Base-by-base conservation (phyloP, 495 filamentous ascomycete species). In the Xanthoparmelia taractica region DNA sequence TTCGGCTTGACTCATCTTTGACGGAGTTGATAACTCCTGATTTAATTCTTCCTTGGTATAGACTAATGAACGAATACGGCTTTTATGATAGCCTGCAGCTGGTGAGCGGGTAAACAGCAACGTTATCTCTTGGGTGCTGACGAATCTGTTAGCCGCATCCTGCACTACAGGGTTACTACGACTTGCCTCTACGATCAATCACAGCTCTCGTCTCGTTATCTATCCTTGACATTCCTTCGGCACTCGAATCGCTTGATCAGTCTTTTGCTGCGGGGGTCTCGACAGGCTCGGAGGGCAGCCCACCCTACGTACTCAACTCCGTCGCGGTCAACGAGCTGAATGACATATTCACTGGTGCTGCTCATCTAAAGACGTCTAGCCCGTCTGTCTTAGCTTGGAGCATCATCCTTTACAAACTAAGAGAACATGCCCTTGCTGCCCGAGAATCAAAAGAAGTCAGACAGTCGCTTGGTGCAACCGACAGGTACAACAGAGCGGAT, bases 381-480 rank as follows among this genome's bases (percentile, higher is more conserved):
- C 88, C 88, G 15, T 83, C 86, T 31, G 78, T 86, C 31, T 87
- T 91, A 60, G 82, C 88, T 12, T 96, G 91, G 91, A 82, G 85
- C 13, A 72, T 91, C 57, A 80, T 96, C 25, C 73, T 90, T n/a
- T 79, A 90, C 65, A 80, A 80, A 10, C 82, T 91, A 77, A 79
- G 80, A 68, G 75, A 86, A 38, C 75, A 79, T 4, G 87, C 84
- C 56, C 74, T 82, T 37, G 75, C 76, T 52, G 77, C 84, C 43
- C 82, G 79, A 54, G 82, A 88, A 56, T 77, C 74, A 37, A 77
- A 82, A 60, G 87, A 88, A 65, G 59, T 82, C n/a, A 76, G 84
- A 48, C 84, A 86, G 65, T 84, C 84, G 37, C 77, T 85, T 63
- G 82, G 76, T 59, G 85, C 86, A 31, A 79, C 85, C 36, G 80